Evolutionary conservation across 73 alveolate species (phyloP).

Genomic region (Paramecium biaurelia): DNA sequence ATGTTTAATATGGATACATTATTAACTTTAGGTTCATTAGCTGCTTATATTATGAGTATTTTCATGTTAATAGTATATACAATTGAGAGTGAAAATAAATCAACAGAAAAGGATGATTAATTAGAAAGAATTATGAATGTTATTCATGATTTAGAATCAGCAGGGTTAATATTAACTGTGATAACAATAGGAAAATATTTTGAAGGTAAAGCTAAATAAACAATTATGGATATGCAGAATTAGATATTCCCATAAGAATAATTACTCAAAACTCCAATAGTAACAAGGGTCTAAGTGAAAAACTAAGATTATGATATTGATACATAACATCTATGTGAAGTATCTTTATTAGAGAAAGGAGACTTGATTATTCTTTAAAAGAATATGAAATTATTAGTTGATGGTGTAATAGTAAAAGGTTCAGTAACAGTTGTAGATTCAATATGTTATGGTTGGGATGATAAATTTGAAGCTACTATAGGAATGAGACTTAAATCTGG

Average conservation of each 20-base stretch:
- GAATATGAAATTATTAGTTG: constrained; percentile 84
- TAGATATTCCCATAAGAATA: constrained; percentile 50
- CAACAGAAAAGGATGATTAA: background rate
- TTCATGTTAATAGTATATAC: background rate
- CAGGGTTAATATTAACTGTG: constrained; percentile 75
- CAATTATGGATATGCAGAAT: constrained; percentile 70
- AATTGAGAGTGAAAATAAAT: background rate
- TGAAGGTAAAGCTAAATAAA: constrained; percentile 77
- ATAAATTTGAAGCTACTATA: constrained; percentile 52
- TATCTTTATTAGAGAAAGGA: constrained; percentile 69
- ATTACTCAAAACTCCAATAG: constrained; percentile 69
- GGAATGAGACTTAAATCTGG: constrained; percentile 51
- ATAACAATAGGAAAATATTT: constrained; percentile 80
- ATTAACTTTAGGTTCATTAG: constrained; percentile 49
- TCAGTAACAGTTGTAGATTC: constrained; percentile 59
- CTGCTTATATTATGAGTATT: constrained; percentile 57
- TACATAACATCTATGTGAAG: constrained; percentile 22
- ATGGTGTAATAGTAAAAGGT: constrained; percentile 78
- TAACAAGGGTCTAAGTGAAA: constrained; percentile 68
- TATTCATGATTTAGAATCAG: constrained; percentile 80
- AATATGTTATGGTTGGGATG: constrained; percentile 62
- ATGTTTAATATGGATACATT: constrained; percentile 62
- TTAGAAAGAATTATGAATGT: constrained; percentile 60
- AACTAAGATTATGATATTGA: constrained; percentile 63
- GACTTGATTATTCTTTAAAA: constrained; percentile 77